Evolutionary conservation across 2,329 filamentous ascomycete genomes (phyloP), one percentile per base, ranked within the genome.

Genomic region (Verticillium nubilum): DNA sequence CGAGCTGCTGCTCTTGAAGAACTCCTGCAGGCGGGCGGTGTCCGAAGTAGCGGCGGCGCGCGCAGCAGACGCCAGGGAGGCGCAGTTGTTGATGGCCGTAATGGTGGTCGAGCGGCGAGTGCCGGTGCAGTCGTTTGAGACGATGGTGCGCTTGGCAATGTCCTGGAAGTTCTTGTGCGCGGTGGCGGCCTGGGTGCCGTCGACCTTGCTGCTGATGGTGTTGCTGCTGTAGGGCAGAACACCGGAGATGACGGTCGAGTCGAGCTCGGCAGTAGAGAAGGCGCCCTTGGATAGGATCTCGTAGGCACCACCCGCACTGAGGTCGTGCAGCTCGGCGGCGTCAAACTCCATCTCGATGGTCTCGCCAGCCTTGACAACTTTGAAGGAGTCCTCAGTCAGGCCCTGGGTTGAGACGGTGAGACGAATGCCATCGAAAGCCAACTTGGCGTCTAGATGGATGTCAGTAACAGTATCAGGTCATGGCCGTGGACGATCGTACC

Each of bases 1-100:
- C 1, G 12, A 12, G 25, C 63, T 71, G 29, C 80, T 80, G 0
- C 80, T 80, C 73, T 86, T 88, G 80, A 89, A 90, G 77, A 86
- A 89, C 67, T 86, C 83, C 26, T 70, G 70, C 64, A 87, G 71
- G 66, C 79, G 84, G 63, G 28, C 56, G 17, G 52, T 10, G 56
- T 62, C 54, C 28, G 42, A 31, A 19, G 33, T 35, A 17, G 58
- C 62, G 23, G 61, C 50, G 23, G n/a, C 19, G 33, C 56, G 56
- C 10, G 56, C 56, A 2, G 74, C 71, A 2, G 72, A 73, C 2
- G 86, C 83, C 5, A 86, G 74, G 26, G 69, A 73, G 3, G 74
- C 72, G 67, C 84, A 83, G 71, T 82, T 80, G 62, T 65, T 68
- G 23, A 87, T 72, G 2, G 84, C 85, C 6, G 29, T n/a, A 23